A percentile compares a stretch with the other conserved stretches of the same genome.
Evolutionary conservation across 2,329 filamentous ascomycete species (phyloP).

Genomic region (Paramyrothecium roridum): DNA sequence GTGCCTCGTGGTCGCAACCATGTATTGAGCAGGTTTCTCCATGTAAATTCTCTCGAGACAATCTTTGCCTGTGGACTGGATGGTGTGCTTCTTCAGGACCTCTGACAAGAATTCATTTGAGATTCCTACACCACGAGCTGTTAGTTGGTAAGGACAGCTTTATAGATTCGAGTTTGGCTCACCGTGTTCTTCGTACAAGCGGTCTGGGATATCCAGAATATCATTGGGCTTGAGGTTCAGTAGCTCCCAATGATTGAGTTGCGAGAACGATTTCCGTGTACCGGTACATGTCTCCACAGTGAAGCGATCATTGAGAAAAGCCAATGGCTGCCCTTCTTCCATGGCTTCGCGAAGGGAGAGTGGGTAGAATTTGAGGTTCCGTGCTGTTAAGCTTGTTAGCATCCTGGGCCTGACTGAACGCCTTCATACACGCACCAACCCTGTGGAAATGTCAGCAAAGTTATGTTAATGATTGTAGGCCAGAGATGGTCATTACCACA

Average conservation of each 20-base stretch:
- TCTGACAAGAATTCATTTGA: constrained; percentile 30
- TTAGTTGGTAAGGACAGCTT: neutral
- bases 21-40: constrained; percentile 26
- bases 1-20: constrained; percentile 38
- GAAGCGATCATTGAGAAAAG: constrained; percentile 33
- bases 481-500: constrained; percentile 23
- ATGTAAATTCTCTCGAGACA: constrained; percentile 27
- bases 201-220: constrained; percentile 36
- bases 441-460: neutral
- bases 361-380: constrained; percentile 46
- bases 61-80: constrained; percentile 38
- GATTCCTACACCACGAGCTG: constrained; percentile 12
- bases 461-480: neutral
- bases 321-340: constrained; percentile 29
- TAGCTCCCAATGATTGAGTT: constrained; percentile 38
- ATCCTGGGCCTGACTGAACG: neutral
- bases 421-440: constrained; percentile 17
- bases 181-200: constrained; percentile 31
- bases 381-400: constrained; percentile 23
- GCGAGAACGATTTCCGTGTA: constrained; percentile 24
- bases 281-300: constrained; percentile 29
- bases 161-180: neutral
- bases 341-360: constrained; percentile 30
- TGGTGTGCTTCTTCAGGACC: constrained; percentile 19
- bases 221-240: constrained; percentile 37